These are phyloP conservation scores for Ascoidea rubescens DNA, from an alignment of 805 yeast genomes.

Conservation along the genomic window DNA sequence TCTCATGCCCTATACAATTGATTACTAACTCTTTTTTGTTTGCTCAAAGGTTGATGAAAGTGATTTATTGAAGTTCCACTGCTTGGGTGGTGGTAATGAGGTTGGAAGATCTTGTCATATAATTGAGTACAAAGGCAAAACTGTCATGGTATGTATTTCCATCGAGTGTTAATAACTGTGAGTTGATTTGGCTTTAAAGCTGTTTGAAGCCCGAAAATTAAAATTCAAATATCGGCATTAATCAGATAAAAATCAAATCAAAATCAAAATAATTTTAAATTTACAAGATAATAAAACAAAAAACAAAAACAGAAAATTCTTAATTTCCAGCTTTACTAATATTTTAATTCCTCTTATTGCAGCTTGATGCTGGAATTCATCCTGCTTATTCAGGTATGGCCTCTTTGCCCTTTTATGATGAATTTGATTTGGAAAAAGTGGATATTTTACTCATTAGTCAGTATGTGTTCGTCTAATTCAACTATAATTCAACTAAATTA, in stretches of 20 bases:
- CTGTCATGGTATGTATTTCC: constrained; percentile 44
- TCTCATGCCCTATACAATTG: no score
- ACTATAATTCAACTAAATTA: no score
- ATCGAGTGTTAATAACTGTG: neutral
- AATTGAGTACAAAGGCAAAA: constrained; percentile 82
- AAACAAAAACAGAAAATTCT: neutral
- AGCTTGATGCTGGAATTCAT: constrained; percentile 90
- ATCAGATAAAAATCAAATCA: no score
- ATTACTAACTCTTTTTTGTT: neutral
- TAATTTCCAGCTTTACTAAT: neutral
- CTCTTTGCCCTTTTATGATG: constrained; percentile 91
- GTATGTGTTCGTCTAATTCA: constrained; percentile 9
- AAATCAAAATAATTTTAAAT: no score
- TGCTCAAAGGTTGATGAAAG: constrained; percentile 6
- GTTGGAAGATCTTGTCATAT: constrained; percentile 96
- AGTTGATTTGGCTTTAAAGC: no score
- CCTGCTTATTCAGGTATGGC: constrained; percentile 88
- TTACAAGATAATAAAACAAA: no score
- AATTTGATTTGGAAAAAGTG: constrained; percentile 76
- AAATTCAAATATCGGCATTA: no score
- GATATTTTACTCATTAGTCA: constrained; percentile 84
- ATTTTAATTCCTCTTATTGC: constrained; percentile 8
- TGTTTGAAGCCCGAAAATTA: no score
- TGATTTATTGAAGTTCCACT: constrained; percentile 51
- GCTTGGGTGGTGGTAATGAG: constrained; percentile 96